These are phyloP conservation scores for Scleromitrula shiraiana DNA, from an alignment of 2,329 filamentous ascomycete species.

Conservation along the genomic window DNA sequence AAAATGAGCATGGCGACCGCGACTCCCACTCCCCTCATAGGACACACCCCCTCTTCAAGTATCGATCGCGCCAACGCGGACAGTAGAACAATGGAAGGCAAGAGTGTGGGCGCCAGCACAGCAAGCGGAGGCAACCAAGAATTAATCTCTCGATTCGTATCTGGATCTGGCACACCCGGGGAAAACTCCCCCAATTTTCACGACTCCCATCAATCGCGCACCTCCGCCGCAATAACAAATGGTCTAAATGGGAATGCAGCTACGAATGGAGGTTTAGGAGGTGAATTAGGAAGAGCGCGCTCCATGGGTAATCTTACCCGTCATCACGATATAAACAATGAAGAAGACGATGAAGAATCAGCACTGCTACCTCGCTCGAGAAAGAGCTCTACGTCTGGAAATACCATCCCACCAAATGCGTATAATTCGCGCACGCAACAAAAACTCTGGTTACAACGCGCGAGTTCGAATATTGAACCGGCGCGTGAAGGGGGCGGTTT, in stretches of 20 bases:
- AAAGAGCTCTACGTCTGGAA: conserved; percentile 24
- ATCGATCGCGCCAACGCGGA: not conserved
- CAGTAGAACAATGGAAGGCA: conserved; percentile 1
- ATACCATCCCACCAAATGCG: conserved; percentile 16
- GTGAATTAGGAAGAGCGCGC: conserved; percentile 4
- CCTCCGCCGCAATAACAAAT: no score
- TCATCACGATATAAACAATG: conserved; percentile 25
- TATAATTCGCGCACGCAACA: conserved; percentile 58
- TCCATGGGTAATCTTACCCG: conserved; percentile 6
- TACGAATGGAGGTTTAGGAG: not conserved
- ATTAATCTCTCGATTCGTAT: conserved; percentile 53
- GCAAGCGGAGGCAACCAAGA: conserved; percentile 30
- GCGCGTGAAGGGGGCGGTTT: conserved; percentile 29
- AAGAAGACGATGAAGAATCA: conserved; percentile 35
- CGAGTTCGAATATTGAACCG: conserved; percentile 63
- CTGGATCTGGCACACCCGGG: conserved; percentile 41
- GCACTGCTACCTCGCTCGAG: conserved; percentile 38
- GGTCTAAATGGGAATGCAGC: not conserved
- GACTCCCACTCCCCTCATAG: conserved; percentile 25
- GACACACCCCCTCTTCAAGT: conserved; percentile 30
- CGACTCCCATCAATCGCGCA: conserved; percentile 18
- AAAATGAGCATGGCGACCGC: conserved; percentile 53
- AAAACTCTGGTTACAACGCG: conserved; percentile 66
- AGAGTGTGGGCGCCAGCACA: conserved; percentile 17
- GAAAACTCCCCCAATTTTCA: conserved; percentile 44